Evolutionary conservation across 129 eudicot genomes (phyloP).

Genomic region (Helianthus annuus): HanXRQr2.0-SUNRISE NC_035443.2:153798253-153798752

Average conservation of each 20-base stretch:
- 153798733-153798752: neutral
- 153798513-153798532: neutral
- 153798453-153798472: slow-evolving; percentile 32
- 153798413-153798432: slow-evolving; percentile 12
- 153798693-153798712: no score
- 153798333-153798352: slow-evolving; percentile 35
- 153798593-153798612: neutral
- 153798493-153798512: slow-evolving; percentile 6
- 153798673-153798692: no score
- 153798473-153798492: neutral
- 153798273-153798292: slow-evolving; percentile 29
- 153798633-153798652: no score
- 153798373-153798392: slow-evolving; percentile 3
- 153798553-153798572: no score
- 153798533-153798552: neutral
- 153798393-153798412: slow-evolving; percentile 17
- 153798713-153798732: no score
- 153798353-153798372: slow-evolving; percentile 51
- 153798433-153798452: slow-evolving; percentile 24
- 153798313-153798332: slow-evolving; percentile 35
- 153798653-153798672: no score
- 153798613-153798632: neutral
- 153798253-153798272: slow-evolving; percentile 31
- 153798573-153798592: neutral
- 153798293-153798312: slow-evolving; percentile 30